Evolutionary conservation across 441 rosid species (phyloP).

Genomic region (Corymbia citriodora): DNA sequence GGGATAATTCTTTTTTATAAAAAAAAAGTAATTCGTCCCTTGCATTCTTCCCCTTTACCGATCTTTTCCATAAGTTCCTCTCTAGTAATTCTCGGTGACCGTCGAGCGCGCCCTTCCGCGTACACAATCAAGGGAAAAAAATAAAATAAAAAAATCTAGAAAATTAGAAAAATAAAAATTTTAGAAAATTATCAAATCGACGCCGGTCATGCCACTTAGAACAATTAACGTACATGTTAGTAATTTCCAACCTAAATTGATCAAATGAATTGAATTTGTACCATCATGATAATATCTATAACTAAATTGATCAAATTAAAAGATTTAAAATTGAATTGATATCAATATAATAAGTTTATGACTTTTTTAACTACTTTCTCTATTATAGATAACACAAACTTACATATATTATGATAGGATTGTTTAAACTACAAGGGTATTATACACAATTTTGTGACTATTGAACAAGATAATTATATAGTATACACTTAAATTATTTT

Average conservation of each 20-base stretch:
- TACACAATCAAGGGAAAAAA: not conserved
- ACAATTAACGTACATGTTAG: fast-evolving
- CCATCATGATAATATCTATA: fast-evolving
- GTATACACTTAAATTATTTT: fast-evolving
- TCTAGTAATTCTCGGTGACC: not conserved
- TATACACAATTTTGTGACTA: not conserved
- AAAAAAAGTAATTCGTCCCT: not conserved
- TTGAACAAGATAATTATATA: too few species aligned
- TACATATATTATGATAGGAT: not conserved
- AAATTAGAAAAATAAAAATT: too few species aligned
- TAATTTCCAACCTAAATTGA: not conserved
- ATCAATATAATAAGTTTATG: too few species aligned
- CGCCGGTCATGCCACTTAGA: fast-evolving
- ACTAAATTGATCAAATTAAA: too few species aligned
- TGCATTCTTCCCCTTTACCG: not conserved
- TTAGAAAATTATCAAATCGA: fast-evolving
- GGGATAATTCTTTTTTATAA: not conserved
- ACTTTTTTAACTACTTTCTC: too few species aligned
- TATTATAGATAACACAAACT: too few species aligned
- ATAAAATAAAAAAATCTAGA: too few species aligned
- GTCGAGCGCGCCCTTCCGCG: too few species aligned
- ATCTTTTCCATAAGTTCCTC: not conserved
- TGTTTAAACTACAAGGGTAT: not conserved
- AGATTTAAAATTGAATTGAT: too few species aligned
- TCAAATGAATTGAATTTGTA: too few species aligned